These are phyloP conservation scores for Hymenotorrendiella dingleyae DNA, from an alignment of 2,329 filamentous ascomycete species.

Conservation along the genomic window DNA sequence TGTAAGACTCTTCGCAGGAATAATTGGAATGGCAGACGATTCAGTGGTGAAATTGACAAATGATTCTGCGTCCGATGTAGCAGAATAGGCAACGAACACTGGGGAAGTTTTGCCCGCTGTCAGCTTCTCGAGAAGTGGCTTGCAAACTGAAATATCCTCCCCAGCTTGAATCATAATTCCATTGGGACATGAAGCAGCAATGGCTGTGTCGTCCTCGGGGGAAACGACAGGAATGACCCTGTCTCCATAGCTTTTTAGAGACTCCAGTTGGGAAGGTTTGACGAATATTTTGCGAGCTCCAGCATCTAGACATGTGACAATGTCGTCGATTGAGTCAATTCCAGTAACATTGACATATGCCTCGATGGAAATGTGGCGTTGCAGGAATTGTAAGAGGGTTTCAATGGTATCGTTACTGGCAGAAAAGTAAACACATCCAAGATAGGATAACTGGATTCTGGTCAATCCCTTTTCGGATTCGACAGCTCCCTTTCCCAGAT, in stretches of 20 bases:
- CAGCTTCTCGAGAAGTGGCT: slow-evolving; percentile 19
- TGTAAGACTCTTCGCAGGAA: slow-evolving; percentile 66
- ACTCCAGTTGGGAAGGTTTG: slow-evolving; percentile 58
- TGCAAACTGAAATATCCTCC: slow-evolving; percentile 38
- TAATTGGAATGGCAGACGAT: slow-evolving; percentile 57
- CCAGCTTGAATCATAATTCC: slow-evolving; percentile 26
- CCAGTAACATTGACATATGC: slow-evolving; percentile 73
- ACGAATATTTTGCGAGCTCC: slow-evolving; percentile 85
- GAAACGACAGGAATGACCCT: slow-evolving; percentile 46
- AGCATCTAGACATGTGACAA: slow-evolving; percentile 75
- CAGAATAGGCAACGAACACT: slow-evolving; percentile 23
- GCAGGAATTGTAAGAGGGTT: slow-evolving; percentile 37
- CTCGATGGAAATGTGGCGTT: slow-evolving; percentile 45
- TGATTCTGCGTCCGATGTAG: slow-evolving; percentile 12
- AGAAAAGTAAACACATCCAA: slow-evolving; percentile 54
- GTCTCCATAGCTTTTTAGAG: slow-evolving; percentile 49
- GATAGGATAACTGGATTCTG: slow-evolving; percentile 50
- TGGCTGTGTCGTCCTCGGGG: slow-evolving; percentile 5
- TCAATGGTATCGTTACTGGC: slow-evolving; percentile 33
- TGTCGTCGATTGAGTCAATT: slow-evolving; percentile 63
- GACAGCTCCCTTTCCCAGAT: slow-evolving; percentile 42
- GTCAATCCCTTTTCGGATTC: slow-evolving; percentile 49
- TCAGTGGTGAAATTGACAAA: slow-evolving; percentile 21
- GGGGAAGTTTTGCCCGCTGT: slow-evolving; percentile 25
- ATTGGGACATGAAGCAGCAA: slow-evolving; percentile 21